Conservation (phyloP, 352 stramenopile species). For the Globisporangium carolinianum region DNA sequence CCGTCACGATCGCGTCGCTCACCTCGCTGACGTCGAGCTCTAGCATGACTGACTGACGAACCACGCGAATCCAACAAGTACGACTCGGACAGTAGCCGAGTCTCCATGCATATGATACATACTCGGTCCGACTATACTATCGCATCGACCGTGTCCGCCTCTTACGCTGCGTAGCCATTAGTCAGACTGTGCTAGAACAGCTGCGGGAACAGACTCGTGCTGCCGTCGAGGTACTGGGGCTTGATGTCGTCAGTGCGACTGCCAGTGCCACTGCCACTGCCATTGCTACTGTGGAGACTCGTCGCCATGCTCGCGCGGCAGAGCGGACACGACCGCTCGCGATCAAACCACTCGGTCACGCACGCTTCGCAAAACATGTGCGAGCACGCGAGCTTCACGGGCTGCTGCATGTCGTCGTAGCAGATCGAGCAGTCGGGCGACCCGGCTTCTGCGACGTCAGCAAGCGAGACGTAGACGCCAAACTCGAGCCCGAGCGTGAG, state of each 20-base stretch:
- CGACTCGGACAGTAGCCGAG: background rate
- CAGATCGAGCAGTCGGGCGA: constrained; percentile 75
- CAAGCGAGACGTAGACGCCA: constrained; percentile 50
- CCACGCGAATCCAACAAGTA: background rate
- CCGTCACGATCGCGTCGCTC: constrained; percentile 37
- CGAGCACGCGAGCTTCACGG: constrained; percentile 67
- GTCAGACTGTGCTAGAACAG: constrained; percentile 16
- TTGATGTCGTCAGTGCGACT: constrained; percentile 23
- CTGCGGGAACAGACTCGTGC: constrained; percentile 70
- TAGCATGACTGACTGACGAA: too few species aligned
- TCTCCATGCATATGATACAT: background rate
- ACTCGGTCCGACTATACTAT: background rate
- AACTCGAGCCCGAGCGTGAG: constrained; percentile 61
- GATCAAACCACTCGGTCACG: constrained; percentile 79
- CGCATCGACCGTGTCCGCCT: background rate
- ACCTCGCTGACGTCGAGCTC: background rate
- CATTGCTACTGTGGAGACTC: constrained; percentile 9
- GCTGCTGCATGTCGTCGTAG: constrained; percentile 65
- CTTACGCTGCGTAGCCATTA: background rate
- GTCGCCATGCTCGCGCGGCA: constrained; percentile 52
- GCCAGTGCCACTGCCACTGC: constrained; percentile 1
- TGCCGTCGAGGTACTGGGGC: constrained; percentile 68
- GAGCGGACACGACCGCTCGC: constrained; percentile 73
- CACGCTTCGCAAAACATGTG: constrained; percentile 86
- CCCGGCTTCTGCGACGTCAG: constrained; percentile 54